phyloP scores from a whole-genome alignment of 257 asterid species.

The Capsicum pubescens region DNA sequence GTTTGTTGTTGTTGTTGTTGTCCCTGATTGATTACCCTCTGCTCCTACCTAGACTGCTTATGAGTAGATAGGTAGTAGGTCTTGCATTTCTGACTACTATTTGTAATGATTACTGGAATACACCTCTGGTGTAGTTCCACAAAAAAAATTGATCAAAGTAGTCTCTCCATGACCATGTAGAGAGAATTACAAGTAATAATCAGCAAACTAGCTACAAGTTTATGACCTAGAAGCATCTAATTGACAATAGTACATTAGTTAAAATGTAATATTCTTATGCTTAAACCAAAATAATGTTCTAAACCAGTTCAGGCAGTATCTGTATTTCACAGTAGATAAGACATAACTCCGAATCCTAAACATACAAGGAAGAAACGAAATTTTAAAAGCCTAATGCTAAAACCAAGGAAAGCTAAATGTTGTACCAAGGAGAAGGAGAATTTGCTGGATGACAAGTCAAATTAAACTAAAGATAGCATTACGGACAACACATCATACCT shows the following conservation, averaged over 20 bases:
- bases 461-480: constrained; percentile 15
- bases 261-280: neutral
- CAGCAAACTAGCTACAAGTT: neutral
- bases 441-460: constrained; percentile 5
- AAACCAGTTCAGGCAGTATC: neutral
- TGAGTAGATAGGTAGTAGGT: too few species aligned
- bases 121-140: too few species aligned
- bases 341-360: neutral
- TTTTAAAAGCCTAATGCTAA: neutral
- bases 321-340: neutral
- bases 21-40: too few species aligned
- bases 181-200: constrained; percentile 13
- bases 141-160: neutral
- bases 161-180: neutral
- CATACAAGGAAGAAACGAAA: constrained; percentile 12
- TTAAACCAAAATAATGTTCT: neutral
- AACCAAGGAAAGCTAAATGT: neutral
- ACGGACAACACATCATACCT: constrained; percentile 51
- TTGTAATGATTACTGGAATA: too few species aligned
- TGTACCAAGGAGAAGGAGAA: neutral
- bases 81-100: too few species aligned
- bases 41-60: too few species aligned
- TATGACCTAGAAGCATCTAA: constrained; percentile 21
- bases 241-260: neutral
- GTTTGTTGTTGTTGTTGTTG: too few species aligned